Evolutionary conservation across 352 stramenopile genomes (phyloP).

Genomic region (Sclerospora graminicola): DNA sequence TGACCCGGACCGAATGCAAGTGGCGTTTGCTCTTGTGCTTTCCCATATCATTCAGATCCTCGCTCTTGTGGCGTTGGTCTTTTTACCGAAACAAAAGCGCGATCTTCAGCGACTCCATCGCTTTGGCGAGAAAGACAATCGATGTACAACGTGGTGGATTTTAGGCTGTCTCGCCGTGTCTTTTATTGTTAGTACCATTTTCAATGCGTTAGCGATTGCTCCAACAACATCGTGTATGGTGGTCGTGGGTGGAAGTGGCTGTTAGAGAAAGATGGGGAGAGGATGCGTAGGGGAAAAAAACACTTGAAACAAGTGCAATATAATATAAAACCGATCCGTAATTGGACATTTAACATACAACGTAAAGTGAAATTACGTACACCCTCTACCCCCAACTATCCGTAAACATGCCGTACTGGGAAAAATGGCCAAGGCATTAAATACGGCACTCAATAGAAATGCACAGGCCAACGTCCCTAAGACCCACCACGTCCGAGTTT

Average conservation of each 20-base stretch:
- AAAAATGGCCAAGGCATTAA: conserved; percentile 24
- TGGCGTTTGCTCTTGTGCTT: conserved; percentile 26
- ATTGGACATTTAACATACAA: no score
- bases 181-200: conserved; percentile 26
- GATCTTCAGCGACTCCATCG: conserved; percentile 31
- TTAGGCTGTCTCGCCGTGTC: conserved; percentile 19
- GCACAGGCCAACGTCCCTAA: conserved; percentile 15
- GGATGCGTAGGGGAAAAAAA: no score
- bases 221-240: conserved; percentile 23
- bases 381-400: conserved; percentile 28
- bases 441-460: conserved; percentile 29
- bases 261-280: not conserved
- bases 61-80: conserved; percentile 27
- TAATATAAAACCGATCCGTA: no score
- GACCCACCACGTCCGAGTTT: conserved; percentile 23
- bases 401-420: conserved; percentile 23
- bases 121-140: conserved; percentile 8
- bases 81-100: conserved; percentile 35
- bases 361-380: no score
- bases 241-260: conserved; percentile 26
- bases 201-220: conserved; percentile 25
- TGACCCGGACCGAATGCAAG: conserved; percentile 11
- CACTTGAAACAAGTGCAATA: no score
- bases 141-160: conserved; percentile 28
- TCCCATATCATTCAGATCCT: conserved; percentile 34